Conservation (phyloP, 345 rosid genomes). For the Anastatica hierochuntica region DNA sequence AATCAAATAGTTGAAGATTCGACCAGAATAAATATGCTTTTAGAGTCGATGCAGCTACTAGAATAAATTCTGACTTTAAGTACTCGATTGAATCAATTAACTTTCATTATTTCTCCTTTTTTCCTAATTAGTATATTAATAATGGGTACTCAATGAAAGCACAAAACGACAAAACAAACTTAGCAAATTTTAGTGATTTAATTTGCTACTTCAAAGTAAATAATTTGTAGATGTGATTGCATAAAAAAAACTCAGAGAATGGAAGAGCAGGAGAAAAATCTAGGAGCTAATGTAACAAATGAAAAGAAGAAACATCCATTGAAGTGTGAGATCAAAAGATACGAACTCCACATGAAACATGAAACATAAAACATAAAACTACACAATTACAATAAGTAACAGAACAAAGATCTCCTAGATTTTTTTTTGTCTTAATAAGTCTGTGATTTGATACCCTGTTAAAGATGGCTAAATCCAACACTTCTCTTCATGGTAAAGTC, state of each 20-base stretch:
- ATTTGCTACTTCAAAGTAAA: neutral
- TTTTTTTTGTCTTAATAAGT: neutral
- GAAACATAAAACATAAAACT: constrained; percentile 17
- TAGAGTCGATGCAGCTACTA: constrained; percentile 14
- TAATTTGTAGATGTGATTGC: too few relatives aligned
- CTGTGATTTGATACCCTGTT: constrained; percentile 8
- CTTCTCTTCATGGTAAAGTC: neutral
- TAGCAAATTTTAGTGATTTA: neutral
- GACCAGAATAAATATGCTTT: constrained; percentile 9
- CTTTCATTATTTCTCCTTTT: neutral
- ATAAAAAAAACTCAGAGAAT: neutral
- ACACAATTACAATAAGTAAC: constrained; percentile 18
- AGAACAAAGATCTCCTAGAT: neutral
- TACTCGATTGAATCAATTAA: constrained; percentile 20
- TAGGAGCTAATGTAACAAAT: neutral
- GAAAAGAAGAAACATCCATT: constrained; percentile 13
- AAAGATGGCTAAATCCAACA: neutral
- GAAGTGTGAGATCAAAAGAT: constrained; percentile 11
- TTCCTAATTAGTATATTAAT: neutral
- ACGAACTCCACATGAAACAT: neutral
- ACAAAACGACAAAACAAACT: constrained; percentile 2
- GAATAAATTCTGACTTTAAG: constrained; percentile 24
- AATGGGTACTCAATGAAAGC: neutral
- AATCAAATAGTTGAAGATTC: constrained; percentile 21
- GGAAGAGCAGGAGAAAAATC: too few relatives aligned